phyloP scores from a whole-genome alignment of 805 yeast species.

The Ogataea siamensis region DNA sequence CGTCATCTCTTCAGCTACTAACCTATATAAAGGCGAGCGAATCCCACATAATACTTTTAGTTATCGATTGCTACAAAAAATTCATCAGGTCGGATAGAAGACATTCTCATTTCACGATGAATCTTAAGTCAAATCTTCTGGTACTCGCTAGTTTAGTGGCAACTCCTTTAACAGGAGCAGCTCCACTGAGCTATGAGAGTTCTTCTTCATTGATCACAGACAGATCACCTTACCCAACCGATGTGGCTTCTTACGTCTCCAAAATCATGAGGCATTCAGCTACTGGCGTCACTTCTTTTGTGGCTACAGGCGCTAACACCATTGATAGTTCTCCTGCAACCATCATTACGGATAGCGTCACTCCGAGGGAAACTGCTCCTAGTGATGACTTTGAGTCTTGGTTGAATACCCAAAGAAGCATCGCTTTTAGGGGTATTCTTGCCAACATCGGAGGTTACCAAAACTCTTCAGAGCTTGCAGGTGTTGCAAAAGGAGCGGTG shows the following conservation, averaged over 20 bases:
- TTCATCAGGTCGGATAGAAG: not conserved
- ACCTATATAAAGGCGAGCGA: not conserved
- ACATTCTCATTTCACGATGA: not conserved
- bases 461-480: slow-evolving; percentile 27
- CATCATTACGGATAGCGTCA: slow-evolving; percentile 22
- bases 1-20: not conserved
- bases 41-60: not conserved
- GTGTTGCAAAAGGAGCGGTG: slow-evolving; percentile 64
- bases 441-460: slow-evolving; percentile 56
- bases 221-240: slow-evolving; percentile 1
- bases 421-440: slow-evolving; percentile 46
- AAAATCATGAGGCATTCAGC: slow-evolving; percentile 12
- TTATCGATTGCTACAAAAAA: slow-evolving; percentile 3
- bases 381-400: slow-evolving; percentile 45
- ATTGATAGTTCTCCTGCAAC: not conserved
- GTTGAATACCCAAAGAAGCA: slow-evolving; percentile 42
- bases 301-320: not conserved
- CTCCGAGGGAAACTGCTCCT: slow-evolving; percentile 26
- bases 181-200: slow-evolving; percentile 11
- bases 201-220: not conserved
- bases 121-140: not conserved
- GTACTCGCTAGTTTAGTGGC: slow-evolving; percentile 3
- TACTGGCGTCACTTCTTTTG: slow-evolving; percentile 9
- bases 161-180: slow-evolving; percentile 9
- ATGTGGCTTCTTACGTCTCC: slow-evolving; percentile 11